Percentiles rank a stretch among this genome's conserved stretches.
These are phyloP conservation scores for Lunularia cruciata DNA, from an alignment of 225 moss, liverwort and hornwort species.

Conservation along the genomic window DNA sequence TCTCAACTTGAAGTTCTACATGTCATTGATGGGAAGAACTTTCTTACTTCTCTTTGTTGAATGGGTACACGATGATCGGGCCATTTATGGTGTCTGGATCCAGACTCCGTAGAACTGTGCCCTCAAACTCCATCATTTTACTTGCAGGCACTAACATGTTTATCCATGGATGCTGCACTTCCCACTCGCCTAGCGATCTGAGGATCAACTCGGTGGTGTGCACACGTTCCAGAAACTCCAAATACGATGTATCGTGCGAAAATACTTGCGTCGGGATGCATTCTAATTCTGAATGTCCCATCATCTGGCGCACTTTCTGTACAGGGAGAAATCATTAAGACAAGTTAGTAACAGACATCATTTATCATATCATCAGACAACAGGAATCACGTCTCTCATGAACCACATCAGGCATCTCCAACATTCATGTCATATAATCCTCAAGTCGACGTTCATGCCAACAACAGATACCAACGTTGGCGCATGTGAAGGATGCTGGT, in stretches of 20 bases:
- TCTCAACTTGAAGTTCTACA: background rate
- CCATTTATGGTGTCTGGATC: constrained; percentile 49
- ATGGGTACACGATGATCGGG: constrained; percentile 67
- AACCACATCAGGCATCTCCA: background rate
- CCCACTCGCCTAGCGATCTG: constrained; percentile 53
- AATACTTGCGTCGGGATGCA: constrained; percentile 55
- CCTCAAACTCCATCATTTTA: constrained; percentile 53
- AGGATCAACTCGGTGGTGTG: constrained; percentile 53
- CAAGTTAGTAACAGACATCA: background rate
- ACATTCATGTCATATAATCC: too few species aligned
- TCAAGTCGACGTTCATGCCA: too few species aligned
- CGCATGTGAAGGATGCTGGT: background rate
- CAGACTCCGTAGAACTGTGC: constrained; percentile 53
- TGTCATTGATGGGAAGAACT: background rate
- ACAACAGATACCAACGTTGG: too few species aligned
- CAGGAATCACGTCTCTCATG: background rate
- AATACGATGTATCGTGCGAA: constrained; percentile 51
- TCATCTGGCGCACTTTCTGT: constrained; percentile 52
- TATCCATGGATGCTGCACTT: constrained; percentile 82
- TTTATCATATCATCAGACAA: background rate
- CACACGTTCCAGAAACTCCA: constrained; percentile 73
- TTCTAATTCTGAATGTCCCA: constrained; percentile 37
- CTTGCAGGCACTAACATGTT: constrained; percentile 69
- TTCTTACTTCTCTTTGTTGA: constrained; percentile 76
- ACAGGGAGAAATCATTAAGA: background rate